Percentiles rank a stretch among this genome's conserved stretches.
These are phyloP conservation scores for Zopfia rhizophila DNA, from an alignment of 2,329 filamentous ascomycete genomes.

Conservation along the genomic window DNA sequence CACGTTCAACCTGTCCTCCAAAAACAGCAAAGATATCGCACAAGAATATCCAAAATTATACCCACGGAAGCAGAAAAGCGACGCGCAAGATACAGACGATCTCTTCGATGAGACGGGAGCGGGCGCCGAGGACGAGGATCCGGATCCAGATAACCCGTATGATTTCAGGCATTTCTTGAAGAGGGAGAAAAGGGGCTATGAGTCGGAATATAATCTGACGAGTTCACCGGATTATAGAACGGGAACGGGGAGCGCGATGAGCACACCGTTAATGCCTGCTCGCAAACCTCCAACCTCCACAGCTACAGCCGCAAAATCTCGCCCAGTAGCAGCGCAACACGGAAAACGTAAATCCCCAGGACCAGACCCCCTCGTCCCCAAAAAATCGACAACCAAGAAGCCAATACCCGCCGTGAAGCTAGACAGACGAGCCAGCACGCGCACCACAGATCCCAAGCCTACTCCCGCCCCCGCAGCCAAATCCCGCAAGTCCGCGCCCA, in stretches of 20 bases:
- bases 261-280: slow-evolving; percentile 41
- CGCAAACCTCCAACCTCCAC: slow-evolving; percentile 26
- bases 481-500: slow-evolving; percentile 25
- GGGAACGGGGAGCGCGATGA: slow-evolving; percentile 40
- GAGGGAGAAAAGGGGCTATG: slow-evolving; percentile 45
- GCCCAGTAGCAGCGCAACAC: slow-evolving; percentile 1
- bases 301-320: slow-evolving; percentile 12
- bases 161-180: slow-evolving; percentile 61
- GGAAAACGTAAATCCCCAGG: slow-evolving; percentile 42
- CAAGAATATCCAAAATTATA: slow-evolving; percentile 75
- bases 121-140: slow-evolving; percentile 42
- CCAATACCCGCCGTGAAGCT: slow-evolving; percentile 44
- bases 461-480: slow-evolving; percentile 1
- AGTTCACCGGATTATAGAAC: slow-evolving; percentile 43
- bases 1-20: slow-evolving; percentile 85
- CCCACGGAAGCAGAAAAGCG: slow-evolving; percentile 36
- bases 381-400: slow-evolving; percentile 35
- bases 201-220: slow-evolving; percentile 39
- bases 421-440: slow-evolving; percentile 48
- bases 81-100: slow-evolving; percentile 44
- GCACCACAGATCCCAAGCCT: slow-evolving; percentile 23
- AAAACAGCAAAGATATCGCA: slow-evolving; percentile 71
- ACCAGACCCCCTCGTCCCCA: slow-evolving; percentile 27
- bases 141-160: slow-evolving; percentile 59
- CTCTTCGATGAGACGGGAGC: slow-evolving; percentile 38